These are phyloP conservation scores for Pichia sp. DNA, from an alignment of 1,139 yeast genomes.

Conservation along the genomic window DNA sequence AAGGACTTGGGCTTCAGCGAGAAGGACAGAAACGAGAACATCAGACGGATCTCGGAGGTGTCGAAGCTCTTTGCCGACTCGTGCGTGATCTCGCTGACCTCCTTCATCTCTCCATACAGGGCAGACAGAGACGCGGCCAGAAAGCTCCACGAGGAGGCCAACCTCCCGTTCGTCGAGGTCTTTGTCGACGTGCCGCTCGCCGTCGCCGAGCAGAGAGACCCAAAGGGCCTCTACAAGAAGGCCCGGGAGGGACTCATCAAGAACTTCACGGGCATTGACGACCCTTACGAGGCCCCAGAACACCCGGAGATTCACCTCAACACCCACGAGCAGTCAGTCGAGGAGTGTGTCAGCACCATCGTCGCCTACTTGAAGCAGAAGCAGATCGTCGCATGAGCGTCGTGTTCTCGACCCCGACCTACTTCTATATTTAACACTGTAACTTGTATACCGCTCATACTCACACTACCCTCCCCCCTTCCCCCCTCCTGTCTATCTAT, in stretches of 20 bases:
- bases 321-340: slow-evolving; percentile 67
- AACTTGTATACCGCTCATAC: neutral
- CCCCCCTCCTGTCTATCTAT: neutral
- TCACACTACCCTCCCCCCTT: neutral
- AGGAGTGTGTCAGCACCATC: slow-evolving; percentile 74
- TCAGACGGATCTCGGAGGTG: slow-evolving; percentile 90
- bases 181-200: slow-evolving; percentile 88
- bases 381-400: slow-evolving; percentile 11
- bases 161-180: slow-evolving; percentile 82
- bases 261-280: slow-evolving; percentile 92
- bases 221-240: slow-evolving; percentile 92
- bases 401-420: neutral
- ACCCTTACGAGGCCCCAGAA: slow-evolving; percentile 92
- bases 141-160: slow-evolving; percentile 69
- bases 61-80: slow-evolving; percentile 90
- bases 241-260: slow-evolving; percentile 93
- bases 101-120: slow-evolving; percentile 87
- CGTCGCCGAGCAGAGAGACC: slow-evolving; percentile 94
- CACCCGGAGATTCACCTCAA: slow-evolving; percentile 76
- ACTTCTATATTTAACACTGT: no score
- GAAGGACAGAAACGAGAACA: slow-evolving; percentile 87
- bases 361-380: slow-evolving; percentile 51
- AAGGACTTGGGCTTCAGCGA: slow-evolving; percentile 92
- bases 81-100: slow-evolving; percentile 76
- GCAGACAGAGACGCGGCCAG: slow-evolving; percentile 83